phyloP scores from a whole-genome alignment of 495 filamentous ascomycete species.

The Trypethelium eluteriae region DNA sequence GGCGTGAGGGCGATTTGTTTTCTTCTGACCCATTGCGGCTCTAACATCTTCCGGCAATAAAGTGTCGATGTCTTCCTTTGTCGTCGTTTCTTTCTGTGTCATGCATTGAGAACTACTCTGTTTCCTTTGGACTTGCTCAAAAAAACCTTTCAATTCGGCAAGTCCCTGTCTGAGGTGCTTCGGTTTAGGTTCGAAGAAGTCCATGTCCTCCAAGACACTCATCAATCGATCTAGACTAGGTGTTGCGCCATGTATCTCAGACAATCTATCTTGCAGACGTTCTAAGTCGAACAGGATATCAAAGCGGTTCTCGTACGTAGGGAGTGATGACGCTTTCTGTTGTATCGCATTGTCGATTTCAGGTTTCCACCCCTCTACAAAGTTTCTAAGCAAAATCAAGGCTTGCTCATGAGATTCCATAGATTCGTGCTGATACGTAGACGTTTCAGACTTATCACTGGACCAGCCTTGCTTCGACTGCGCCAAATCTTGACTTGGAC shows the following conservation, averaged over 20 bases:
- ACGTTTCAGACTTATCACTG: not conserved
- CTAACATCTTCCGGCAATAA: constrained; percentile 4
- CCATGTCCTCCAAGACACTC: not conserved
- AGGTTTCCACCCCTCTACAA: not conserved
- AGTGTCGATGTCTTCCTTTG: not conserved
- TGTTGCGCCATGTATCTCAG: not conserved
- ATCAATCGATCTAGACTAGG: constrained; percentile 2
- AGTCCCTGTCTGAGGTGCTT: not conserved
- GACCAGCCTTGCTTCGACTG: no score
- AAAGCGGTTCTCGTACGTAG: not conserved
- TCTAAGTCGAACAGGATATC: not conserved
- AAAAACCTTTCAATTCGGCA: not conserved
- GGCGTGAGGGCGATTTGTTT: not conserved
- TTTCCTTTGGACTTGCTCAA: not conserved
- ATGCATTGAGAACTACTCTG: not conserved
- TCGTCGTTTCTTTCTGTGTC: not conserved
- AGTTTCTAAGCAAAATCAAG: not conserved
- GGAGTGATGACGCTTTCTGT: not conserved
- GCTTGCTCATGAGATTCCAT: not conserved
- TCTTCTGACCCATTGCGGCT: constrained; percentile 6
- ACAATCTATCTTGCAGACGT: not conserved
- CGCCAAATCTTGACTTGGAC: no score
- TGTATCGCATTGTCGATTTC: not conserved
- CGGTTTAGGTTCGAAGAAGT: not conserved
- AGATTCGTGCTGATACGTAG: not conserved